These are phyloP conservation scores for Berkeleyomyces basicola DNA, from an alignment of 2,329 filamentous ascomycete genomes.

Conservation along the genomic window DNA sequence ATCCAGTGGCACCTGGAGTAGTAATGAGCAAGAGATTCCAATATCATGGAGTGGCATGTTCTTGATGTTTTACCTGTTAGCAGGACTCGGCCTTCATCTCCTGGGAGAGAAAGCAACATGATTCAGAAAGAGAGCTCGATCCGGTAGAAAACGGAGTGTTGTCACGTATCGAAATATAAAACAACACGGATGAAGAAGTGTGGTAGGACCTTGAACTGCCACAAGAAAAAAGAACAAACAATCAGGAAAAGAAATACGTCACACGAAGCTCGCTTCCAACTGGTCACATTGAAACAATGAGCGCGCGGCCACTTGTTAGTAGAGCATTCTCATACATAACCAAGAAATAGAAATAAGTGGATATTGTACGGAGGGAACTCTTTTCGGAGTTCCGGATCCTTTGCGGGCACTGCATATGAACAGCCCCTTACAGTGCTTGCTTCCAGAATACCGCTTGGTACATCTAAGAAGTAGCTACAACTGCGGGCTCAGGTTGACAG, in stretches of 20 bases:
- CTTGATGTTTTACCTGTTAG: constrained; percentile 1
- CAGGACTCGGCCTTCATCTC: background rate
- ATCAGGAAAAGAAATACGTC: background rate
- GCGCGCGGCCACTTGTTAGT: background rate
- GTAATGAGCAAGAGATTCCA: background rate
- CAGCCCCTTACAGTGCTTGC: background rate
- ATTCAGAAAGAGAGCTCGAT: background rate
- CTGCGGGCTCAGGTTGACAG: too few relatives aligned
- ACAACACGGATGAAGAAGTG: too few relatives aligned
- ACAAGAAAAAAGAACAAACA: background rate
- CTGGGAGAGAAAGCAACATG: background rate
- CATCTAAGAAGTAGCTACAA: too few relatives aligned
- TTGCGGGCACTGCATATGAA: background rate
- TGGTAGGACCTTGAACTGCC: background rate
- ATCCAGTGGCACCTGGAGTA: constrained; percentile 31
- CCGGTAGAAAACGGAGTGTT: too few relatives aligned
- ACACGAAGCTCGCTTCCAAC: background rate
- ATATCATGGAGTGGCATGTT: background rate
- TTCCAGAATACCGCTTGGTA: too few relatives aligned
- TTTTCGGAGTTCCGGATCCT: background rate
- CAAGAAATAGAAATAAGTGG: background rate
- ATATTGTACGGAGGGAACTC: background rate
- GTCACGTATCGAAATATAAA: too few relatives aligned
- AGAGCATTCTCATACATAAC: too few relatives aligned
- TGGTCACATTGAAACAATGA: background rate